Base-by-base conservation (phyloP, 2,329 filamentous ascomycete species). In the Apiospora hydei region DNA sequence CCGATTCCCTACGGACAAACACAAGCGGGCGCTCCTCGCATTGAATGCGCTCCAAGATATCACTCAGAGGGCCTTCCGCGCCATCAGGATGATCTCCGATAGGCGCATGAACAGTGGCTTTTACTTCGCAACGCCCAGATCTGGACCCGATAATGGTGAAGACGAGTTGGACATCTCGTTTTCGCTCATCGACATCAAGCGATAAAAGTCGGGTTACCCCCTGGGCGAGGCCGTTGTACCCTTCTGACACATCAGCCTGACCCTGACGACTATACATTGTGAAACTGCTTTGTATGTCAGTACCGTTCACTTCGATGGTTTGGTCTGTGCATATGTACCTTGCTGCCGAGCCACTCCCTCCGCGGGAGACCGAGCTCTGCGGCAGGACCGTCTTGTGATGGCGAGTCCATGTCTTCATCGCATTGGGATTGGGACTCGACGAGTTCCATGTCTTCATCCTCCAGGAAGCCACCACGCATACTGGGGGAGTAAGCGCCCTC, bases 381-480 rank as follows among this genome's bases (percentile, higher is more conserved):
- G 34, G 18, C 18, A 24, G 57, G 4, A 8, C 18, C 18, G 5
- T 64, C 34, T 3, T n/a, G 18, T 41, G 21, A 4, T 18, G 41
- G 57, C 10, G 57, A 64, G n/a, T 8, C 30, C 21, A 34, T 6
- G 34, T 64, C 57, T 18, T 64, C 57, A 41, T 41, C 57, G 21
- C 8, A n/a, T n/a, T 64, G 57, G 34, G 57, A 64, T 18, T 64
- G 18, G 18, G 57, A 64, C 13, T n/a, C 57, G 57, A 64, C 1
- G 8, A 41, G 24, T 14, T 67, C 44, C 43, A 70, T 18, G 3
- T 71, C 72, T 7, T 71, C 51, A 18, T 69, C 69, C 16, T 71
- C 69, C 18, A 73, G 51, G 44, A 14, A 6, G 21, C 16, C 72
- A 11, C 72, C 72, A 41, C 70, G 72, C 8, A 73, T 49, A 26